Evolutionary conservation across 139 green algal species (phyloP).

Genomic region (Chlamydomonas applanata): DNA sequence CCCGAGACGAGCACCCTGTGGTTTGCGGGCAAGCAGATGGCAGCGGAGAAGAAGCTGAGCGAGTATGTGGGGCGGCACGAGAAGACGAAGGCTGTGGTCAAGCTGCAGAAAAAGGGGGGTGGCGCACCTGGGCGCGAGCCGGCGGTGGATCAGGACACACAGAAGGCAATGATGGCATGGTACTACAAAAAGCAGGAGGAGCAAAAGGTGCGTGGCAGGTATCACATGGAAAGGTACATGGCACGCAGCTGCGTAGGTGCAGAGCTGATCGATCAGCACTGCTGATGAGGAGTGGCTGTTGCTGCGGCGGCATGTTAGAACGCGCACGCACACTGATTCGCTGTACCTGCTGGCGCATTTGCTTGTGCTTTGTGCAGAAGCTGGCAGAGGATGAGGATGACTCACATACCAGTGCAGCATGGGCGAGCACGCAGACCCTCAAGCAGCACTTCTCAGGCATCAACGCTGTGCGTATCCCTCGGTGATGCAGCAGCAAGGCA

Average conservation of each 20-base stretch:
- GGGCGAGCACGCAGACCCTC: conserved; percentile 69
- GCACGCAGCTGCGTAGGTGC: too few relatives aligned
- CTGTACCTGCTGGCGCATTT: background rate
- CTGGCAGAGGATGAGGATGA: conserved; percentile 73
- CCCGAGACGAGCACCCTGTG: conserved; percentile 60
- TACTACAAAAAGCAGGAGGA: conserved; percentile 88
- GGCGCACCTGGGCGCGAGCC: conserved; percentile 62
- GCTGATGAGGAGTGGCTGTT: background rate
- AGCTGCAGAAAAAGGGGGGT: conserved; percentile 72
- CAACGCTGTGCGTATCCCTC: conserved; percentile 19
- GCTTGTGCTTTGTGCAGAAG: conserved; percentile 37
- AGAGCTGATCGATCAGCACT: background rate
- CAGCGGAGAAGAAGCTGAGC: conserved; percentile 64
- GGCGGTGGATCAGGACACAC: conserved; percentile 71
- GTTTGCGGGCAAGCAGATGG: conserved; percentile 84
- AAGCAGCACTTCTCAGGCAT: conserved; percentile 83
- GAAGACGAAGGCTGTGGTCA: conserved; percentile 29
- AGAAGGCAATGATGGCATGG: conserved; percentile 86
- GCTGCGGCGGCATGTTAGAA: background rate
- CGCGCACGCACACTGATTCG: background rate
- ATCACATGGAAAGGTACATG: background rate
- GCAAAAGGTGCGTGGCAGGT: conserved; percentile 57
- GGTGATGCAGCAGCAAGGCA: too few relatives aligned
- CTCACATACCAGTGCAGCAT: conserved; percentile 62
- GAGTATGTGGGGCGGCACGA: conserved; percentile 60